Evolutionary conservation across 2,329 filamentous ascomycete species (phyloP).

Genomic region (Lachnellula arida): DNA sequence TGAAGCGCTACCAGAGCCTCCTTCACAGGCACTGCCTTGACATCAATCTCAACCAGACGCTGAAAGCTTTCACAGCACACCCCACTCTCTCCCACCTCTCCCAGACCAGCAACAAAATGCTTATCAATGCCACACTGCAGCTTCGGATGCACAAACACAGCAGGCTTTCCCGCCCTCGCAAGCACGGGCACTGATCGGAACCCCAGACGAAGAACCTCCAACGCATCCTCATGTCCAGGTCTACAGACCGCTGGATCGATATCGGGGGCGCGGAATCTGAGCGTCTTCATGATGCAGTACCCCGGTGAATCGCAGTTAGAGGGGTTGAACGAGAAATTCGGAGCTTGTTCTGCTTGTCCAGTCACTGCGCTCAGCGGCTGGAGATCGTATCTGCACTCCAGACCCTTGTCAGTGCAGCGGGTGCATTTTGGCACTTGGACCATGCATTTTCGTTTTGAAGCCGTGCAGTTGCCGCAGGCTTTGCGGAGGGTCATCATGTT

Average conservation of each 20-base stretch:
- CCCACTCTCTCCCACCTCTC: neutral
- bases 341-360: neutral
- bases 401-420: constrained; percentile 6
- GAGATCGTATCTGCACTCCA: constrained; percentile 8
- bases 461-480: constrained; percentile 8
- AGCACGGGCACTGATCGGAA: constrained; percentile 4
- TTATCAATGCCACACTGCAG: constrained; percentile 1
- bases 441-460: constrained; percentile 8
- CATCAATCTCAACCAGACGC: constrained; percentile 3
- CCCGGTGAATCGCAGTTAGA: neutral
- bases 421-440: constrained; percentile 6
- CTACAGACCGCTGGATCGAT: constrained; percentile 7
- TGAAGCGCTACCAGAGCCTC: constrained; percentile 7
- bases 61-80: constrained; percentile 1
- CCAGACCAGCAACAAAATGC: neutral
- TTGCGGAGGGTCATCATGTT: constrained; percentile 7
- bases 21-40: constrained; percentile 3
- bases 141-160: constrained; percentile 5
- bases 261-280: neutral
- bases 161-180: constrained; percentile 2
- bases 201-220: constrained; percentile 4
- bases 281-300: constrained; percentile 5
- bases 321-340: neutral
- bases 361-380: constrained; percentile 1
- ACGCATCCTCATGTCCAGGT: constrained; percentile 1